Conservation (phyloP, 2,329 filamentous ascomycete genomes). For the Sordariomycetes sp. region DNA sequence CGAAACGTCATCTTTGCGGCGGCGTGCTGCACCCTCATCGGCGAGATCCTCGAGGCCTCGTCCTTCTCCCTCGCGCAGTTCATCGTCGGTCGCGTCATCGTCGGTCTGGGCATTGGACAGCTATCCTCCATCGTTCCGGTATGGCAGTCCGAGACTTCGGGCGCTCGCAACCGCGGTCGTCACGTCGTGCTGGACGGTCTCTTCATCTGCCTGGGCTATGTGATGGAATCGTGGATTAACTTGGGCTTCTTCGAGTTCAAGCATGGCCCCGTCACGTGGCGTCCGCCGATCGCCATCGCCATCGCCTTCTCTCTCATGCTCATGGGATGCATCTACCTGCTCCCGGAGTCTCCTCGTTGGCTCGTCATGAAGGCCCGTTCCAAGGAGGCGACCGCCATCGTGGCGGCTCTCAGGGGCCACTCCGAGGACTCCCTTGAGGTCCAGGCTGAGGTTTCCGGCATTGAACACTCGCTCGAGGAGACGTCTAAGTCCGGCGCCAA, state of each 20-base stretch:
- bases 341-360: conserved; percentile 27
- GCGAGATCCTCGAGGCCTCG: conserved; percentile 43
- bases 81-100: conserved; percentile 36
- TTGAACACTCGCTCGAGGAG: conserved; percentile 37
- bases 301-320: conserved; percentile 20
- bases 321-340: conserved; percentile 20
- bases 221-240: conserved; percentile 34
- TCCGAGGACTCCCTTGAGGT: conserved; percentile 24
- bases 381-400: conserved; percentile 18
- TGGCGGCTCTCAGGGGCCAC: conserved; percentile 29
- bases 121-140: conserved; percentile 42
- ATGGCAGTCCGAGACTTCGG: conserved; percentile 41
- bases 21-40: conserved; percentile 38
- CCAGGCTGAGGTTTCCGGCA: conserved; percentile 32
- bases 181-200: conserved; percentile 38
- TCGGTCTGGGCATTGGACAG: conserved; percentile 43
- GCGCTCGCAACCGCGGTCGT: conserved; percentile 41
- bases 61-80: conserved; percentile 28
- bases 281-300: conserved; percentile 25
- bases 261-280: conserved; percentile 16
- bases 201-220: conserved; percentile 32
- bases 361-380: conserved; percentile 21
- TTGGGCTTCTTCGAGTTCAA: conserved; percentile 28
- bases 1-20: conserved; percentile 45
- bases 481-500: conserved; percentile 23